A percentile compares a stretch with the other conserved stretches of the same genome.
Conservation (phyloP, 768 basidiomycete species). For the Cystobasidium ongulense region DNA sequence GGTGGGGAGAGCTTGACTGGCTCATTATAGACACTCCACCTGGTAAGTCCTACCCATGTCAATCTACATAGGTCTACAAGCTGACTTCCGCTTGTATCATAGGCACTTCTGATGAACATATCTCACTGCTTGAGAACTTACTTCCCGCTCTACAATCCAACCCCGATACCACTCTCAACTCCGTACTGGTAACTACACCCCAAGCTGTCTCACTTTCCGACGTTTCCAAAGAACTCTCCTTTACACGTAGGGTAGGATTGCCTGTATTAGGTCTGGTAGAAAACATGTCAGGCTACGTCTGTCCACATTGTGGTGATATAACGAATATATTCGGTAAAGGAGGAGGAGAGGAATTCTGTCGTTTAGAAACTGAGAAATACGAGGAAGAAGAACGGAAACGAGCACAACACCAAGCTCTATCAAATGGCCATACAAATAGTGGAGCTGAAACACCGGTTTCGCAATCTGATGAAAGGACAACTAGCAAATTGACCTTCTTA, state of each 20-base stretch:
- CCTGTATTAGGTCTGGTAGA: constrained; percentile 88
- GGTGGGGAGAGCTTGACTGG: constrained; percentile 89
- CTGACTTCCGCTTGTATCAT: not conserved
- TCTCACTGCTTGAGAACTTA: constrained; percentile 88
- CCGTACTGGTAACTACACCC: constrained; percentile 90
- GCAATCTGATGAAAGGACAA: not conserved
- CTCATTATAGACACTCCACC: constrained; percentile 92
- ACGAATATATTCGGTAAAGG: constrained; percentile 91
- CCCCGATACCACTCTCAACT: constrained; percentile 56
- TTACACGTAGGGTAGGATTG: constrained; percentile 75
- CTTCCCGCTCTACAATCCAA: constrained; percentile 54
- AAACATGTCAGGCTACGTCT: constrained; percentile 98
- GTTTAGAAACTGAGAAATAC: constrained; percentile 34
- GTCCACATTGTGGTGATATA: constrained; percentile 92
- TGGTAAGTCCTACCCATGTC: constrained; percentile 52
- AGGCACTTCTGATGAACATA: constrained; percentile 98
- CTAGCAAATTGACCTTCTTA: constrained; percentile 55
- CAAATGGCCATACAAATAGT: not conserved
- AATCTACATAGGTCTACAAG: not conserved
- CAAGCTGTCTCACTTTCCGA: constrained; percentile 94
- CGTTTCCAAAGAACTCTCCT: constrained; percentile 90
- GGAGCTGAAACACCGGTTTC: not conserved
- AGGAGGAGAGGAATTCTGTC: constrained; percentile 63
- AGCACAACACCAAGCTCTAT: not conserved
- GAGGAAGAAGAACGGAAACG: constrained; percentile 65